Evolutionary conservation across 495 filamentous ascomycete species (phyloP).

Genomic region (Penicillium cataractarum): DNA sequence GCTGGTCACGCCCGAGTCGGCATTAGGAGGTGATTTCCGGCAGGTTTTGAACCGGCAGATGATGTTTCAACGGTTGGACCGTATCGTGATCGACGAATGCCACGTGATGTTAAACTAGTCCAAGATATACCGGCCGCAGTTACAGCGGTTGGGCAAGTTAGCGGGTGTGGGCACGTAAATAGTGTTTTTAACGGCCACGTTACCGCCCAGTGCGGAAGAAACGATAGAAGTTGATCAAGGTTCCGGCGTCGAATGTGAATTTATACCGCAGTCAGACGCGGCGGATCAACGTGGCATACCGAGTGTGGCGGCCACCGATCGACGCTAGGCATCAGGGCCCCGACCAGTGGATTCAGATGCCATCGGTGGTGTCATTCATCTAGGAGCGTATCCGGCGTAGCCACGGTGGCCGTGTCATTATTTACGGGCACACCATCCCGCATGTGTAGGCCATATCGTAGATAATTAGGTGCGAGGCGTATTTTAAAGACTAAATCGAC

Average conservation of each 20-base stretch:
- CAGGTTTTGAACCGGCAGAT: background rate
- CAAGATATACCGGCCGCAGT: background rate
- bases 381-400: background rate
- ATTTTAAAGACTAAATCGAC: constrained; percentile 13
- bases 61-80: background rate
- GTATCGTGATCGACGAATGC: constrained; percentile 2
- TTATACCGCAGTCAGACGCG: background rate
- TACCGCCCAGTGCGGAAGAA: constrained; percentile 17
- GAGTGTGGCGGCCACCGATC: background rate
- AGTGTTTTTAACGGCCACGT: constrained; percentile 29
- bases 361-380: background rate
- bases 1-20: constrained; percentile 26
- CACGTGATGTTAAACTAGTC: constrained; percentile 3
- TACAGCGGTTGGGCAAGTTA: background rate
- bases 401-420: constrained; percentile 12
- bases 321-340: background rate
- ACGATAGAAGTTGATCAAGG: constrained; percentile 8
- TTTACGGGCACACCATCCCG: constrained; percentile 9
- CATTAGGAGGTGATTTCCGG: background rate
- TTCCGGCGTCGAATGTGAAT: background rate
- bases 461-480: background rate
- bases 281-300: background rate
- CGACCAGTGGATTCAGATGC: constrained; percentile 1
- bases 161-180: constrained; percentile 14
- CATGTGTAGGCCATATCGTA: constrained; percentile 1